A percentile compares a stretch with the other conserved stretches of the same genome.
These are phyloP conservation scores for Pulveroboletus sp. DNA, from an alignment of 768 basidiomycete species.

Conservation along the genomic window DNA sequence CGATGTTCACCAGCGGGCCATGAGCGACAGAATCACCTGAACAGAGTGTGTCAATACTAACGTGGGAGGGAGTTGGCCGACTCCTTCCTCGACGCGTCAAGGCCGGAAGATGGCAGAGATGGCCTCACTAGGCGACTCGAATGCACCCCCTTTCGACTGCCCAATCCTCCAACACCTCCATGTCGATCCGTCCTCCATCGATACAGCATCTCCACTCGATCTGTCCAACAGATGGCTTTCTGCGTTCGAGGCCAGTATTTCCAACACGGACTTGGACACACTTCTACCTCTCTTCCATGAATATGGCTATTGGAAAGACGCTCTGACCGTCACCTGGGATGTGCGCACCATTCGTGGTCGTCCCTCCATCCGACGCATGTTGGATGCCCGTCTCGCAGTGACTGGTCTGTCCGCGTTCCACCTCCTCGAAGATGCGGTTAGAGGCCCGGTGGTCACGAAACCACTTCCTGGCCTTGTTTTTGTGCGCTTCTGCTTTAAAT, in stretches of 20 bases:
- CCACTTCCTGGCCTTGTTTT: slow-evolving; percentile 52
- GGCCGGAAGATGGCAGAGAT: background rate
- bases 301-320: slow-evolving; percentile 45
- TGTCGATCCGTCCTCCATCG: slow-evolving; percentile 10
- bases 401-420: slow-evolving; percentile 16
- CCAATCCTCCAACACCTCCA: slow-evolving; percentile 20
- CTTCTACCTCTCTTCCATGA: slow-evolving; percentile 18
- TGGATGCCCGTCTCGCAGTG: slow-evolving; percentile 33
- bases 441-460: slow-evolving; percentile 30
- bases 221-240: slow-evolving; percentile 17
- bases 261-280: background rate
- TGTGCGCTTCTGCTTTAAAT: slow-evolving; percentile 53
- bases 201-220: slow-evolving; percentile 5
- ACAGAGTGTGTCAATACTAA: too few species aligned
- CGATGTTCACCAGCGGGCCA: too few species aligned
- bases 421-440: slow-evolving; percentile 24
- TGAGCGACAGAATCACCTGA: too few species aligned
- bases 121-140: background rate
- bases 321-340: slow-evolving; percentile 49
- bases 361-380: slow-evolving; percentile 32
- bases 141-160: slow-evolving; percentile 11
- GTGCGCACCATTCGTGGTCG: slow-evolving; percentile 45
- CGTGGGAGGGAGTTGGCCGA: too few species aligned
- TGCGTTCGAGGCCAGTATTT: slow-evolving; percentile 9
- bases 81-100: too few species aligned